Evolutionary conservation across 2,329 filamentous ascomycete species (phyloP), one percentile per base, ranked within the genome.

Genomic region (Fusarium sp.): DNA sequence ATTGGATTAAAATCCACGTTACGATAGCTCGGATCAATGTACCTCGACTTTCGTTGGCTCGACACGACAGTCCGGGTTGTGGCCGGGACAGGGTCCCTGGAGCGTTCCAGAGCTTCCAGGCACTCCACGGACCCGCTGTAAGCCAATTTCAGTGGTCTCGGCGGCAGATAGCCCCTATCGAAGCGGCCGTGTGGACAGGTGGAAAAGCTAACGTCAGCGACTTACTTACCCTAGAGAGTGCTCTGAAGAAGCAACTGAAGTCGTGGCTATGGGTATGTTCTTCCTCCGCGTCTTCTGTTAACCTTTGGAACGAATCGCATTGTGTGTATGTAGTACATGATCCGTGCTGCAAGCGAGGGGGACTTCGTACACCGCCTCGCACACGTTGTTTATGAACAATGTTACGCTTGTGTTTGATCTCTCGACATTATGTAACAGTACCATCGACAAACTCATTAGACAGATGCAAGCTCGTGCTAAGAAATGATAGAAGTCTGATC

Each of bases 1-100:
- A 74, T 69, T 73, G 48, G n/a, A n/a, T n/a, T n/a, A n/a, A n/a
- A n/a, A 65, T 68, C 72, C 72, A 70, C 60, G 75, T 77, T 74
- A 72, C 71, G 68, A 77, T 75, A 73, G 58, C 71, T 72, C 44
- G 59, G 58, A 61, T 70, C 57, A 73, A 39, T n/a, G n/a, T 57
- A 73, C 47, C 59, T 72, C 59, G 56, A 42, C 50, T 72, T 56
- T 55, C 54, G 68, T 68, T 72, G 70, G 70, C 69, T 71, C 38
- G 61, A 53, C 57, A 48, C 51, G 39, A 56, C 55, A 66, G 59
- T 31, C 36, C 42, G 50, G 45, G 55, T 54, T 53, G 31, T 42
- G 42, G 48, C 65, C 24, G 31, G 62, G 35, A 36, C 63, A 67
- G 35, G 65, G 55, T 57, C 31, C 60, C 42, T 30, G n/a, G 44